Evolutionary conservation across 1,284 basidiomycete species (phyloP).

Genomic region (Lignosus rhinocerotis): DNA sequence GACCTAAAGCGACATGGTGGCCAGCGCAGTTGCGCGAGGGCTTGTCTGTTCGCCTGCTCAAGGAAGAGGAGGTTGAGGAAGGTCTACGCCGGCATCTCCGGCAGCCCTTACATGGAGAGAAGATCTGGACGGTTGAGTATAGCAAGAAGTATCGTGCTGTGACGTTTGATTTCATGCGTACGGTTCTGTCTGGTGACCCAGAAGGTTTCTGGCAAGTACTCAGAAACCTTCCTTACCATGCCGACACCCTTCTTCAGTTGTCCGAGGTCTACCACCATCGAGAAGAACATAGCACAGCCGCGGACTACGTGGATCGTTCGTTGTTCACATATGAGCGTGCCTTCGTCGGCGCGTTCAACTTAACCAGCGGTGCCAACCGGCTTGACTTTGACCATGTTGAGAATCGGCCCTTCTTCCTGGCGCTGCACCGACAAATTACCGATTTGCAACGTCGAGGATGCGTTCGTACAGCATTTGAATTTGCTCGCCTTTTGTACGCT

Average conservation of each 20-base stretch:
- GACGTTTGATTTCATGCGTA: conserved; percentile 78
- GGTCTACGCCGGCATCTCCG: conserved; percentile 46
- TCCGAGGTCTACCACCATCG: conserved; percentile 83
- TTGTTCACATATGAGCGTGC: conserved; percentile 89
- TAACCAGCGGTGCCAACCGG: conserved; percentile 76
- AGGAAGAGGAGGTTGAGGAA: conserved; percentile 52
- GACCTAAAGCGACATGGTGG: conserved; percentile 64
- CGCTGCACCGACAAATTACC: conserved; percentile 74
- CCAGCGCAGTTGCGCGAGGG: conserved; percentile 67
- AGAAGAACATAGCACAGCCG: conserved; percentile 83
- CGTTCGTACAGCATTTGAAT: conserved; percentile 86
- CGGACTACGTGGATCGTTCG: conserved; percentile 84
- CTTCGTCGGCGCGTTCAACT: conserved; percentile 81
- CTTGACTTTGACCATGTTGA: conserved; percentile 87
- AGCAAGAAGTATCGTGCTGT: conserved; percentile 79
- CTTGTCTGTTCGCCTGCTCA: conserved; percentile 61
- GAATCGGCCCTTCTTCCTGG: conserved; percentile 84
- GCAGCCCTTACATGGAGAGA: conserved; percentile 52
- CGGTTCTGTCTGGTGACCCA: conserved; percentile 78
- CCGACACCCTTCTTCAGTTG: conserved; percentile 87
- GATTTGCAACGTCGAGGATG: conserved; percentile 87
- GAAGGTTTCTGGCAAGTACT: conserved; percentile 64
- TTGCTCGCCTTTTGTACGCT: conserved; percentile 77
- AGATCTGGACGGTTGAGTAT: conserved; percentile 88
- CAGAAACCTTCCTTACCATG: conserved; percentile 75